Conservation (phyloP, 2,329 filamentous ascomycete species). For the Microdochium trichocladiopsis region DNA sequence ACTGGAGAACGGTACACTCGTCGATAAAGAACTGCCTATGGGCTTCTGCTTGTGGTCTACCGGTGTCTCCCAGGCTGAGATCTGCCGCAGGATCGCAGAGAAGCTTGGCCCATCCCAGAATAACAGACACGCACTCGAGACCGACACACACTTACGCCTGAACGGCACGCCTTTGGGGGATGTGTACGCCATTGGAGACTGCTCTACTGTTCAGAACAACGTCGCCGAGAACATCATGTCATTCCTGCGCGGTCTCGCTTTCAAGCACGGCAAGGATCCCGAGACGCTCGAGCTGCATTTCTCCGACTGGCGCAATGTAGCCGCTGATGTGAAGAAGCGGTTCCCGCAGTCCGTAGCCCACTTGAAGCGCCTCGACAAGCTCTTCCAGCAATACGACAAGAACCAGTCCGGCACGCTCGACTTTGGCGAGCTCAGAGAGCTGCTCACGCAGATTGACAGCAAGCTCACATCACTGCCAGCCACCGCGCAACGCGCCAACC, state of each 20-base stretch:
- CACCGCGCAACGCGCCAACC: slow-evolving; percentile 91
- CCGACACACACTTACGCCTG: slow-evolving; percentile 85
- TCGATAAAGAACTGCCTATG: slow-evolving; percentile 92
- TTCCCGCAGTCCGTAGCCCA: slow-evolving; percentile 90
- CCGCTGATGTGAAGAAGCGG: slow-evolving; percentile 73
- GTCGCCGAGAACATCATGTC: slow-evolving; percentile 83
- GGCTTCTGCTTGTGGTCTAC: slow-evolving; percentile 98
- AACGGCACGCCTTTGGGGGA: slow-evolving; percentile 86
- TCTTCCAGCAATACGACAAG: slow-evolving; percentile 88
- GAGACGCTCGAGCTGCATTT: slow-evolving; percentile 84
- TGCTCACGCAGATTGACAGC: slow-evolving; percentile 85
- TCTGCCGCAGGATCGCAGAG: slow-evolving; percentile 69
- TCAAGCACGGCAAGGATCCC: slow-evolving; percentile 86
- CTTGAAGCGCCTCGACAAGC: slow-evolving; percentile 79
- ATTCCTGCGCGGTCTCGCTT: slow-evolving; percentile 83
- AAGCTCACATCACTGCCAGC: slow-evolving; percentile 93
- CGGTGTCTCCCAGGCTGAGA: slow-evolving; percentile 78
- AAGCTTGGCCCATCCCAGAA: slow-evolving; percentile 72
- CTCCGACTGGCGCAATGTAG: slow-evolving; percentile 79
- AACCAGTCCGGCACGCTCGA: slow-evolving; percentile 91
- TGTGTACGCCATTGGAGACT: slow-evolving; percentile 95
- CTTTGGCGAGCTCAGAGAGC: slow-evolving; percentile 83
- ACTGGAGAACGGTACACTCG: slow-evolving; percentile 58
- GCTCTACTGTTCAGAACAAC: slow-evolving; percentile 95
- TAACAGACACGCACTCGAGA: slow-evolving; percentile 89